These are phyloP conservation scores for Apophysomyces ossiformis DNA, from an alignment of 371 early-diverging fungal species.

Conservation along the genomic window DNA sequence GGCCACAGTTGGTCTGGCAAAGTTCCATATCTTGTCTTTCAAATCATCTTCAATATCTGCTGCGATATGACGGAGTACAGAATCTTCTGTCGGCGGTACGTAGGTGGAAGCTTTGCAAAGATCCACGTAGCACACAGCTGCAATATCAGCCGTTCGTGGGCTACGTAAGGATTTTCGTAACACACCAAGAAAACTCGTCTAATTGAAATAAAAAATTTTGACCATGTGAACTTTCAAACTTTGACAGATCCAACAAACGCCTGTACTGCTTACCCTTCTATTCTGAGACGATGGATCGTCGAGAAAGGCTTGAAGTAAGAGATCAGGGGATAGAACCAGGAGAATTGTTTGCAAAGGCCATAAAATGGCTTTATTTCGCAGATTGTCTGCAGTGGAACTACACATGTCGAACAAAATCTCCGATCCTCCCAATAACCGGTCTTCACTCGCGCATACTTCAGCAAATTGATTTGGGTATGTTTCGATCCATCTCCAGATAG, in stretches of 20 bases:
- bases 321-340: constrained; percentile 76
- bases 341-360: constrained; percentile 87
- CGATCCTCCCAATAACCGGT: constrained; percentile 68
- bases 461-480: constrained; percentile 73
- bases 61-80: constrained; percentile 68
- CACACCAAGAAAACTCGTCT: constrained; percentile 67
- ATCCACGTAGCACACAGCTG: constrained; percentile 79
- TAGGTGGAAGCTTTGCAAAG: constrained; percentile 78
- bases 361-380: constrained; percentile 65
- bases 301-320: constrained; percentile 59
- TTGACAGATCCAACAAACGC: too few relatives aligned
- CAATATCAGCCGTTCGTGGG: constrained; percentile 69
- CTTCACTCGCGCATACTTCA: constrained; percentile 61
- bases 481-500: constrained; percentile 91
- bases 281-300: constrained; percentile 39
- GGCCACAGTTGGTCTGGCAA: constrained; percentile 38
- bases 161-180: constrained; percentile 68
- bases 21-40: constrained; percentile 74
- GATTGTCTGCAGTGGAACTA: constrained; percentile 67
- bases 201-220: constrained; percentile 8
- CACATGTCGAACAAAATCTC: constrained; percentile 82
- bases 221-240: not conserved
- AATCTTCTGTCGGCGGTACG: constrained; percentile 66
- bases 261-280: constrained; percentile 30
- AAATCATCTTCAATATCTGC: constrained; percentile 77